Base-by-base conservation (phyloP, 108 stramenopile genomes). In the Parmales sp. region DNA sequence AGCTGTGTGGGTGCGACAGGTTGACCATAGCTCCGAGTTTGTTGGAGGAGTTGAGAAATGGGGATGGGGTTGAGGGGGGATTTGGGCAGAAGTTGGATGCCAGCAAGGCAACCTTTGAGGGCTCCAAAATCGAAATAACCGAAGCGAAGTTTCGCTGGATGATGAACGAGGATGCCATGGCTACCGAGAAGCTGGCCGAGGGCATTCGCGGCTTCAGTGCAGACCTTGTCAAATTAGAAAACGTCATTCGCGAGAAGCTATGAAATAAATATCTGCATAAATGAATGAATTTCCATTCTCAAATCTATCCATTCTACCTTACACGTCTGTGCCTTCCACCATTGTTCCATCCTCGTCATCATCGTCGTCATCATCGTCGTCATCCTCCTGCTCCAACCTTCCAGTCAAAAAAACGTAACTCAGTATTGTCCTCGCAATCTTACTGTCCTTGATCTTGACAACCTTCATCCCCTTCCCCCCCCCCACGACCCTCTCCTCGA, bases 101-200 rank as follows among this genome's bases (percentile, higher is more conserved):
- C 3, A 13, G 65, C 36, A 2, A 4, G 11, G 77, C 85, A 37
- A 78, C 87, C 0, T 81, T 82, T 79, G 85, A 86, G 72, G 90
- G 90, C 68, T 71, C 69, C 2, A 89, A 88, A 77, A 80, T 92
- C 49, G 88, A 81, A 26, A 75, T 89, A 63, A 81, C 84, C 41
- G 98, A 99, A 75, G 84, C 80, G 43, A 73, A 73, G 0, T 99
- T 98, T 80, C 91, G 98, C 29, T 91, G 90, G 89, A 84, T 88
- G 87, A 80, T 97, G 78, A 98, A 97, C 79, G 90, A 93, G 73
- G 94, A 97, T 78, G 72, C 91, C 38, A 98, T 98, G 98, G 96
- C 96, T 46, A 96, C 95, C 29, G 92, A 95, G 72, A 99, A 99
- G 81, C 82, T 99, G 9, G 93, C 95, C 13, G 96, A 95, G 66